A percentile compares a stretch with the other conserved stretches of the same genome.
Evolutionary conservation across 228 moss, liverwort and hornwort species (phyloP).

Genomic region (Sphagnum magellanicum): DNA sequence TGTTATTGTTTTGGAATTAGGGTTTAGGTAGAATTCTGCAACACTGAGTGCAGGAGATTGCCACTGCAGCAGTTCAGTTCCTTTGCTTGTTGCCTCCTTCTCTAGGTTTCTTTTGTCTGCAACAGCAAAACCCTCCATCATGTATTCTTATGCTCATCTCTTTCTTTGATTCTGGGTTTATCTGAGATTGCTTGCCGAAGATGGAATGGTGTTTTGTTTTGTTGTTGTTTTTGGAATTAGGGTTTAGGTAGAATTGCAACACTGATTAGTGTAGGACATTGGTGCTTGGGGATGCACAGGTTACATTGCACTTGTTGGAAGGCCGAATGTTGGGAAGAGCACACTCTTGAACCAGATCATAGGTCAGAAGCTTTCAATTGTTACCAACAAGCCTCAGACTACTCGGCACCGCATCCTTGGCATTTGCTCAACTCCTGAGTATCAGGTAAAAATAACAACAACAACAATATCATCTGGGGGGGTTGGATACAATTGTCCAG

Average conservation of each 20-base stretch:
- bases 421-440: conserved; percentile 68
- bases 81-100: background rate
- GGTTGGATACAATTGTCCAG: too few species aligned
- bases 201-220: background rate
- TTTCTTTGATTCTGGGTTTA: too few species aligned
- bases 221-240: background rate
- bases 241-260: background rate
- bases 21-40: too few species aligned
- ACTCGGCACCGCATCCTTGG: conserved; percentile 89
- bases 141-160: too few species aligned
- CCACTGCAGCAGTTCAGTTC: too few species aligned
- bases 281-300: conserved; percentile 22
- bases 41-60: too few species aligned
- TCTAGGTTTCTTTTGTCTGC: background rate
- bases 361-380: conserved; percentile 84
- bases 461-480: background rate
- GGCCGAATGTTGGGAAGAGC: conserved; percentile 89
- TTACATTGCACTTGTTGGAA: conserved; percentile 80
- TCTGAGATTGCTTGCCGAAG: too few species aligned
- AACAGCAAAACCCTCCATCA: too few species aligned
- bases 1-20: too few species aligned
- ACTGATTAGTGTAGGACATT: background rate
- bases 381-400: conserved; percentile 83
- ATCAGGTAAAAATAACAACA: conserved; percentile 31
- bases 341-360: conserved; percentile 80